Conservation (phyloP, 352 stramenopile genomes). For the Globisporangium spiculum region DNA sequence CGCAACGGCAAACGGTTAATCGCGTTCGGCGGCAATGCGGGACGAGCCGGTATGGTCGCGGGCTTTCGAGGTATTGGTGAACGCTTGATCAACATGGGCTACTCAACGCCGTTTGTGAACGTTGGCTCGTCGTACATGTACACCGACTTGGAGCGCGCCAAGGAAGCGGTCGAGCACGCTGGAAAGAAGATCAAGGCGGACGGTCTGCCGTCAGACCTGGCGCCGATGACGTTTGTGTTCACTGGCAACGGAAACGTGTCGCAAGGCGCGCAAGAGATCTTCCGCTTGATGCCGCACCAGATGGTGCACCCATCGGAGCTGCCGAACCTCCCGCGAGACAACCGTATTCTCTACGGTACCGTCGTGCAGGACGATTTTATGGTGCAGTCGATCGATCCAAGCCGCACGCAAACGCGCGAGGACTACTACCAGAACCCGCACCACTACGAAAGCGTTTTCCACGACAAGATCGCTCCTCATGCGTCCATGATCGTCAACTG, state of each 20-base stretch:
- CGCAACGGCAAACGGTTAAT: constrained; percentile 85
- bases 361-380: constrained; percentile 77
- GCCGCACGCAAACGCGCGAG: constrained; percentile 30
- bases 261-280: constrained; percentile 93
- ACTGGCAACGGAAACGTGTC: constrained; percentile 95
- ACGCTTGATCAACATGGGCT: constrained; percentile 90
- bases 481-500: constrained; percentile 94
- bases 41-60: constrained; percentile 93
- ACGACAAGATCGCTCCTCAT: constrained; percentile 87
- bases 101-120: constrained; percentile 94
- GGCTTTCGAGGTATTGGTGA: constrained; percentile 92
- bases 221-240: constrained; percentile 90
- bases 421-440: constrained; percentile 92
- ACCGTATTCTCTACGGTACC: constrained; percentile 71
- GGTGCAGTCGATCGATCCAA: constrained; percentile 45
- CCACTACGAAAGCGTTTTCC: constrained; percentile 90
- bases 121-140: constrained; percentile 94
- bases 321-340: constrained; percentile 58
- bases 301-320: constrained; percentile 90
- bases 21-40: constrained; percentile 94
- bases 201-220: constrained; percentile 72
- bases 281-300: constrained; percentile 92
- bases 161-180: constrained; percentile 76
- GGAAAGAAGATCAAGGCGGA: constrained; percentile 81
- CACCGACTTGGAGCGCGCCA: constrained; percentile 85